Evolutionary conservation across 176 grass and related monocot species (phyloP).

Genomic region (Urochloa ruziziensis): DNA sequence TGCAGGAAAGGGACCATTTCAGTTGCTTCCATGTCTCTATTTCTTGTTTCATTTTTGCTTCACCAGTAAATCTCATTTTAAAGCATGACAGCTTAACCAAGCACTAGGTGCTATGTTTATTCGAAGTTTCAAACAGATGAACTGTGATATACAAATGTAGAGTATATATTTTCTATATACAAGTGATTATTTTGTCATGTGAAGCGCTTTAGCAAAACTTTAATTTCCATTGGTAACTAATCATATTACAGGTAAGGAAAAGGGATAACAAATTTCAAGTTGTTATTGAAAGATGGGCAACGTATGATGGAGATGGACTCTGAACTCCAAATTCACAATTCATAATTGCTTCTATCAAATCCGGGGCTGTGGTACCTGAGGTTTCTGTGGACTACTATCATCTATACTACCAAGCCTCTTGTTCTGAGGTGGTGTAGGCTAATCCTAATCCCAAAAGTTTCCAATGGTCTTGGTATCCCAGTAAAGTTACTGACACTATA

Average conservation of each 20-base stretch:
- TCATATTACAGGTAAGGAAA: conserved; percentile 68
- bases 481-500: background rate
- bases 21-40: background rate
- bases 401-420: conserved; percentile 4
- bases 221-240: background rate
- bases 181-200: too few species aligned
- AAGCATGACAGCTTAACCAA: conserved; percentile 8
- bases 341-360: conserved; percentile 10
- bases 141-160: too few species aligned
- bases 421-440: background rate
- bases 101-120: background rate
- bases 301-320: conserved; percentile 93
- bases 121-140: too few species aligned
- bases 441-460: conserved; percentile 3
- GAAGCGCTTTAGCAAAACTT: conserved; percentile 7
- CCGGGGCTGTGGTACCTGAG: background rate
- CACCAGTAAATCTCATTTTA: background rate
- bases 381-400: background rate
- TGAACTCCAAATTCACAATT: conserved; percentile 24
- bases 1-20: background rate
- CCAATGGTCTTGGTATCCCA: background rate
- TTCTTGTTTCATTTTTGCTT: background rate
- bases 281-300: conserved; percentile 91
- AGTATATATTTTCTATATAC: too few species aligned
- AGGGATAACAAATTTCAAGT: conserved; percentile 81